phyloP scores from a whole-genome alignment of 2,329 filamentous ascomycete genomes.

The Phialocephala sp. region DNA sequence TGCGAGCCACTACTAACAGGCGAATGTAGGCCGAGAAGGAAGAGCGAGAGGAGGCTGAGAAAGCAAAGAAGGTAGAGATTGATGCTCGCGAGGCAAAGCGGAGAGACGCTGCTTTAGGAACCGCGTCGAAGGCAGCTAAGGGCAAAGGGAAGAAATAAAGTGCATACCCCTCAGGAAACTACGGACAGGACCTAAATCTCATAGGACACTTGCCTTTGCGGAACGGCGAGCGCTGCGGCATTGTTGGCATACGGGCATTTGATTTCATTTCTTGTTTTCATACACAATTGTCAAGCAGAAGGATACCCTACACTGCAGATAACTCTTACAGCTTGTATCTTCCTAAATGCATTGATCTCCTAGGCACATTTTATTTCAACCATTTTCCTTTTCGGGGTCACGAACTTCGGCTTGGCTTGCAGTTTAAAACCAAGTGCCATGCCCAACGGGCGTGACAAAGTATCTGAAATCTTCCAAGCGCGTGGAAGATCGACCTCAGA shows the following conservation, averaged over 20 bases:
- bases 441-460: too few species aligned
- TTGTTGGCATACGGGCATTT: slow-evolving; percentile 10
- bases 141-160: slow-evolving; percentile 33
- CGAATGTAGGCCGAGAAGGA: slow-evolving; percentile 45
- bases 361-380: not conserved
- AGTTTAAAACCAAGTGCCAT: not conserved
- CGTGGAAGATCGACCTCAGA: too few species aligned
- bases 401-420: not conserved
- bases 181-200: not conserved
- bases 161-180: not conserved
- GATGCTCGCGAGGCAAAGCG: slow-evolving; percentile 51
- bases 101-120: slow-evolving; percentile 43
- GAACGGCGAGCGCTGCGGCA: not conserved
- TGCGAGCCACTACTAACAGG: slow-evolving; percentile 28
- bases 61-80: slow-evolving; percentile 52
- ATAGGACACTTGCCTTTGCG: not conserved
- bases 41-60: slow-evolving; percentile 46
- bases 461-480: too few species aligned
- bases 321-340: slow-evolving; percentile 1
- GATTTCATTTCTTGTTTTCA: slow-evolving; percentile 3
- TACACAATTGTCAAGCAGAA: not conserved
- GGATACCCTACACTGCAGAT: slow-evolving; percentile 10
- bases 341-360: slow-evolving; percentile 7
- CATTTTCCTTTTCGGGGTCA: not conserved
- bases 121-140: slow-evolving; percentile 35